Base-by-base conservation (phyloP, 2,329 filamentous ascomycete genomes). In the Gaeumannomyces tritici region DNA sequence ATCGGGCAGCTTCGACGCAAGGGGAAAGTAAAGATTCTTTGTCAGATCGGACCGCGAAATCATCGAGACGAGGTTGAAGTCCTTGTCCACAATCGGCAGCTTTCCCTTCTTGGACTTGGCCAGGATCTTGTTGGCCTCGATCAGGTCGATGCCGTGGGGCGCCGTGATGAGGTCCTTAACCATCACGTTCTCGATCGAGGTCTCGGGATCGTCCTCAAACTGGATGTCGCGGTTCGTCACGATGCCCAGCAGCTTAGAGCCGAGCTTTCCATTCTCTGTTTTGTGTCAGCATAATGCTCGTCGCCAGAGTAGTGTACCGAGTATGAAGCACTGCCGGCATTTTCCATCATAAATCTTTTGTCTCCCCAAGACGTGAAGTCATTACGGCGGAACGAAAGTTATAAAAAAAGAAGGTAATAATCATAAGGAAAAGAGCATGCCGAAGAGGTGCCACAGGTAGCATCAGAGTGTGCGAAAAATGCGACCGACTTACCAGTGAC, bases 351-450 rank as follows among this genome's bases (percentile, higher is more conserved):
- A 76, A 76, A 78, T 75, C 77, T 79, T 68, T 74, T 78, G 77
- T 82, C 78, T 96, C 92, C 91, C 85, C 92, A 96, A 81, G 83
- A 91, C 90, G 84, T 84, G 87, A 55, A 83, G 88, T 90, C 89
- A 85, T 64, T 96, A 84, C 91, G 91, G 95, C 93, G 93, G 95
- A 99, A 99, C 95, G 95, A 99, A 99, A 99, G 95, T 98, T 98
- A 61, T 61, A 97, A 89, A 79, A 78, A 81, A 84, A 82, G 80
- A 78, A 83, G 81, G 85, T 84, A 12, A 83, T 91, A 95, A 96
- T 96, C 90, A 92, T 81, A 55, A 77, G 73, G 69, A 78, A 79
- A 2, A 15, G 2, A 31, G 56, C 8, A 35, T 56, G 59, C 24
- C 21, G 24, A 62, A 61, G 58, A 61, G 64, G 54, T 57, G 67